Evolutionary conservation across 2,329 filamentous ascomycete genomes (phyloP).

Genomic region (Cryoendolithus antarcticus): DNA sequence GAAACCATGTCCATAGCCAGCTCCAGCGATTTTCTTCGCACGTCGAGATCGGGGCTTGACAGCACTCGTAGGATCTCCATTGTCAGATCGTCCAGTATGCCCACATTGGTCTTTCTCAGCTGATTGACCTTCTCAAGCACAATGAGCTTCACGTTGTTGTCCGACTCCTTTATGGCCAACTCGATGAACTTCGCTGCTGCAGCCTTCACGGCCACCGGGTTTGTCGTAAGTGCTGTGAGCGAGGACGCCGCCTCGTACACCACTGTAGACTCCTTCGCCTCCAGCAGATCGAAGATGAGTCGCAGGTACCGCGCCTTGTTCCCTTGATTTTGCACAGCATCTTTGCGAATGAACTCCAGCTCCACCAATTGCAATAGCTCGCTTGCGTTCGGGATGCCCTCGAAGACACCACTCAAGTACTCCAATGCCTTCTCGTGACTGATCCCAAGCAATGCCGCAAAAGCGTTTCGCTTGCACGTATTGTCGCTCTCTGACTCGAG

Average conservation of each 20-base stretch:
- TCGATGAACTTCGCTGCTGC: constrained; percentile 95
- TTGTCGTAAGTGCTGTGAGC: constrained; percentile 82
- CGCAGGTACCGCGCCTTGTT: constrained; percentile 93
- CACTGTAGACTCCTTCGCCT: constrained; percentile 85
- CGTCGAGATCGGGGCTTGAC: constrained; percentile 90
- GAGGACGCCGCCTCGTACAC: constrained; percentile 96
- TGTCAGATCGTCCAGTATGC: constrained; percentile 80
- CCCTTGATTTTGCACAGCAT: constrained; percentile 84
- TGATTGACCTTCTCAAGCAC: constrained; percentile 89
- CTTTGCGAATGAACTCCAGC: constrained; percentile 93
- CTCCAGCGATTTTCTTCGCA: constrained; percentile 77
- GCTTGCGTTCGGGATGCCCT: constrained; percentile 86
- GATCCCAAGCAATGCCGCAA: constrained; percentile 79
- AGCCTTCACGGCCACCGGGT: constrained; percentile 94
- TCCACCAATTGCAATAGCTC: constrained; percentile 88
- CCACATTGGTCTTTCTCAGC: constrained; percentile 74
- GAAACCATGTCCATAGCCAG: constrained; percentile 96
- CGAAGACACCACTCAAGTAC: constrained; percentile 80
- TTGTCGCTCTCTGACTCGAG: constrained; percentile 82
- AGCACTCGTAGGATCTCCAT: constrained; percentile 96
- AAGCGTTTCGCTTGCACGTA: constrained; percentile 96
- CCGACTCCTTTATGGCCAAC: constrained; percentile 89
- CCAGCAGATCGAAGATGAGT: constrained; percentile 90
- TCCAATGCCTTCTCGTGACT: constrained; percentile 85
- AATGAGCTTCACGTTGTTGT: constrained; percentile 99